Conservation (phyloP, 2,329 filamentous ascomycete genomes). For the Chlorencoelia australis region DNA sequence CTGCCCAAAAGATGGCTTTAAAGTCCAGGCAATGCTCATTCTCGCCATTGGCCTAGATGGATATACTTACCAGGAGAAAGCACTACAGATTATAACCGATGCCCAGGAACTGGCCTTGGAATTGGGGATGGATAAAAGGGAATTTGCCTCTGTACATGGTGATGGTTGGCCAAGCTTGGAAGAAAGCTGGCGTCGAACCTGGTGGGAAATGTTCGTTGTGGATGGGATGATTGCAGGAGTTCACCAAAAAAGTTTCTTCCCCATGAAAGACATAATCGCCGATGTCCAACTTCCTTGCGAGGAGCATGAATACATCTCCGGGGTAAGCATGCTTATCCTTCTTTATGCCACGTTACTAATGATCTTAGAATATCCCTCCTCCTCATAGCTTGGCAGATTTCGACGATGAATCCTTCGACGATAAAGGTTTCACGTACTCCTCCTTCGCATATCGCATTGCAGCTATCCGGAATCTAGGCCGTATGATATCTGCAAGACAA, state of each 20-base stretch:
- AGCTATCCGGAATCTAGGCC: constrained; percentile 66
- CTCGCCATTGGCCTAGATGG: constrained; percentile 72
- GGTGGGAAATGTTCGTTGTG: constrained; percentile 64
- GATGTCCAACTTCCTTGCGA: constrained; percentile 74
- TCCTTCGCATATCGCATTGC: constrained; percentile 81
- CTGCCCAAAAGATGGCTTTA: constrained; percentile 33
- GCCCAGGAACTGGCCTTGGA: constrained; percentile 65
- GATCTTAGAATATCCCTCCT: constrained; percentile 43
- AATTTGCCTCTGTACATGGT: constrained; percentile 56
- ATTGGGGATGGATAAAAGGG: constrained; percentile 62
- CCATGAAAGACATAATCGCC: constrained; percentile 54
- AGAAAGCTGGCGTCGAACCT: constrained; percentile 79
- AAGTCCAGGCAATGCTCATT: constrained; percentile 69
- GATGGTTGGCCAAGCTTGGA: constrained; percentile 57
- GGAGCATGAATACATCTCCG: constrained; percentile 57
- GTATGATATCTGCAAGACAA: constrained; percentile 54
- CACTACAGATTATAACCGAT: constrained; percentile 54
- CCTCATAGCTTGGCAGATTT: constrained; percentile 62
- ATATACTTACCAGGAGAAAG: constrained; percentile 58
- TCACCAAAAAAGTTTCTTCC: constrained; percentile 59
- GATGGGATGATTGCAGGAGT: constrained; percentile 80
- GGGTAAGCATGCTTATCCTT: constrained; percentile 31
- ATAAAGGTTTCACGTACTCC: constrained; percentile 62
- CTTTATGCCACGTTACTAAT: constrained; percentile 11
- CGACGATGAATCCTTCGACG: constrained; percentile 57